Base-by-base conservation (phyloP, 2,329 filamentous ascomycete genomes). In the Tolypocladium guangdongense region DNA sequence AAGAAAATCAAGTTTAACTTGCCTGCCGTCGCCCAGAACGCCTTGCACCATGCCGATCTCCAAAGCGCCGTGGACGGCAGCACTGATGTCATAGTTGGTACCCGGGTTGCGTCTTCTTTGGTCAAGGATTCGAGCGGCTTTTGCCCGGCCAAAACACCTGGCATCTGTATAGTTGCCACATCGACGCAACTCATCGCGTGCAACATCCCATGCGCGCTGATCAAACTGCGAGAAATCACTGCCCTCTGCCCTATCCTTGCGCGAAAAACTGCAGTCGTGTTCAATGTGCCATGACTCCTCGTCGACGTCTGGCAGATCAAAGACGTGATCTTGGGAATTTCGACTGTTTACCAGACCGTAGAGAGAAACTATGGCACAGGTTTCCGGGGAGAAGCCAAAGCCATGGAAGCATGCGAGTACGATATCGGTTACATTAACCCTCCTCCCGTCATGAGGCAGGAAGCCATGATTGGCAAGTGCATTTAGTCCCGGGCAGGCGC, bases 401-500 rank as follows among this genome's bases (percentile, higher is more conserved):
- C 43, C 43, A 3, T 46, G 24, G 24, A 46, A 46, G 43, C 24
- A 22, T 2, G 43, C 43, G 8, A 46, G 4, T 2, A 46, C 11
- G 6, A 46, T 22, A 27, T 46, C 43, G 4, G 43, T 18, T 3
- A 27, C 20, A 27, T 50, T 53, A 16, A 56, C 50, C 10, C 51
- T 51, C 27, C 37, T 45, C 12, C 54, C 54, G 7, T 46, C 27
- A 30, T 41, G 52, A 27, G 52, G 52, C 33, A 56, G 54, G 27
- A 47, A 56, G 27, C 37, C 37, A 32, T 56, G 54, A 22, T 56
- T 56, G 6, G 54, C 54, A 14, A 56, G 45, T n/a, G 46, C 48
- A 12, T 56, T 56, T 32, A 56, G 30, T 14, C 47, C 54, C 10
- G 41, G 89, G 88, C 7, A 86, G 89, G 58, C 43, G 43, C 43